A percentile compares a stretch with the other conserved stretches of the same genome.
phyloP scores from a whole-genome alignment of 176 grass and related monocot genomes.

The Ensete glaucum region DNA sequence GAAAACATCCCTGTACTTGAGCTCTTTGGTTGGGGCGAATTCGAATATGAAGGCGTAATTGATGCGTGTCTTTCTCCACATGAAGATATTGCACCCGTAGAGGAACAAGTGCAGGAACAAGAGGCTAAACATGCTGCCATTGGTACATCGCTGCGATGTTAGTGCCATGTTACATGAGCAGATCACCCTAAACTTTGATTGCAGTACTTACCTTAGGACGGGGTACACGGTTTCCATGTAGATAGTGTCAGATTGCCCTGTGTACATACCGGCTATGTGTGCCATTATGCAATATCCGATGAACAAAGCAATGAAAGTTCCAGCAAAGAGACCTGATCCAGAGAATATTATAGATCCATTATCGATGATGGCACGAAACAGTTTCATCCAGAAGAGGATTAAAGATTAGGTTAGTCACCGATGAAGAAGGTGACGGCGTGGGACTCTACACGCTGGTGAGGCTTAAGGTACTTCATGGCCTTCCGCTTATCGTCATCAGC shows the following conservation, averaged over 20 bases:
- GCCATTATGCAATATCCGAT: conserved; percentile 91
- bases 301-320: conserved; percentile 66
- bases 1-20: conserved; percentile 72
- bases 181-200: neutral
- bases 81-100: conserved; percentile 97
- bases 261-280: conserved; percentile 78
- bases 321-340: conserved; percentile 71
- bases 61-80: conserved; percentile 92
- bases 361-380: neutral
- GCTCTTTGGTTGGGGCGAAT: conserved; percentile 73
- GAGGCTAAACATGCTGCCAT: conserved; percentile 85
- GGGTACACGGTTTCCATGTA: conserved; percentile 98
- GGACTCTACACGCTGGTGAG: conserved; percentile 71
- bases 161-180: no score
- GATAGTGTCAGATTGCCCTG: conserved; percentile 56
- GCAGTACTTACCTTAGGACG: conserved; percentile 53
- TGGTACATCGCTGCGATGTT: neutral
- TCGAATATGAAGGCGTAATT: conserved; percentile 98
- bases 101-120: conserved; percentile 90
- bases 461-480: conserved; percentile 94
- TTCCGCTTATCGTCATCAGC: conserved; percentile 65
- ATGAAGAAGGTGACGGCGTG: conserved; percentile 89
- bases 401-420: conserved; percentile 28
- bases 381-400: neutral
- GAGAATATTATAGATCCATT: conserved; percentile 9